Base-by-base conservation (phyloP, 306 rosid species). In the Abrus precatorius region DNA sequence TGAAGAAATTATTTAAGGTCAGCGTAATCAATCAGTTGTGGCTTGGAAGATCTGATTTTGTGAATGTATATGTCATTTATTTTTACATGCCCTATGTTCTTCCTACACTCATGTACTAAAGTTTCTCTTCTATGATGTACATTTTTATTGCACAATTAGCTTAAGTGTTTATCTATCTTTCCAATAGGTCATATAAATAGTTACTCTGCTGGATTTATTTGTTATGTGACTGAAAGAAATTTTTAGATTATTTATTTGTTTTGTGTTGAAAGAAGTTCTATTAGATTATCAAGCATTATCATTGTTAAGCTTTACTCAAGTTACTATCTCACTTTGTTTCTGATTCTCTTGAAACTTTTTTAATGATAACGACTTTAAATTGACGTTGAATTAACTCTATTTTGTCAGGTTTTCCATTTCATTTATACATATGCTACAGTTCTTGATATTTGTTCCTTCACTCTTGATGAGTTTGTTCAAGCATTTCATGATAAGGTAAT, bases 1-100 rank as follows among this genome's bases (percentile, higher is more conserved):
- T 89, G 82, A 95, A 93, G 92, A 92, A 93, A 85, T 81, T 95
- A 61, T 95, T 95, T 59, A 95, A 95, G 99, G 99, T 95, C 75
- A 78, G n/a, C 80, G 66, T 33, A 56, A n/a, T 62, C 80, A 73
- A 30, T 63, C 60, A 63, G 67, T 53, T 43, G 34, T 52, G 74
- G n/a, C 74, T 28, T 63, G 53, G n/a, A 63, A 62, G 74, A 52
- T 80, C 48, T 45, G 62, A n/a, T 56, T 36, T 45, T 53, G 13
- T 73, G 71, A 67, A 14, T 78, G 33, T 12, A 33, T 29, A 54
- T 53, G 2, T 20, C 52, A 43, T 74, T 28, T 54, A 7, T 83
- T 78, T 9, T 5, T 52, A 4, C 27, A 32, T 40, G 48, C 62
- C 78, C 32, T 45, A 12, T 56, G 79, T 62, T 14, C 12, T 57